Base-by-base conservation (phyloP, 2,329 filamentous ascomycete genomes). In the Diaporthe eres region DNA sequence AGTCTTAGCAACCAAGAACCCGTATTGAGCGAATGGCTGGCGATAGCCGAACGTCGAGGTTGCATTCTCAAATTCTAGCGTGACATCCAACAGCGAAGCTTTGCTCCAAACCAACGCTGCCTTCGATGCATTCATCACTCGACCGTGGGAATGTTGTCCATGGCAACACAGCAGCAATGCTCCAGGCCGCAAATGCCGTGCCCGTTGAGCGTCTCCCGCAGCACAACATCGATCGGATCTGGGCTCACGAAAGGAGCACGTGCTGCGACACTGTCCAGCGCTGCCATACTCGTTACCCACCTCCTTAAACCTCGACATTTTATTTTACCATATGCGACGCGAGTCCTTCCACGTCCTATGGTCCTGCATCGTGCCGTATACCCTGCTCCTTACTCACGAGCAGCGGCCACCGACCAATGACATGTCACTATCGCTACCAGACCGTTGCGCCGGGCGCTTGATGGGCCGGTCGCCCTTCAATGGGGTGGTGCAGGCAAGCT, bases 361-460 rank as follows among this genome's bases (percentile, higher is more conserved):
- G 47, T 31, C n/a, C 42, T 28, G 65, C 31, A 19, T 53, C 22
- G 31, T 53, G 49, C 28, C 47, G 22, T 17, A 25, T 10, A 61
- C 57, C 57, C 71, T 74, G 71, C 49, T 49, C 57, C 34, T 60
- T 57, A 65, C 49, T 22, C 75, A 71, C 47, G 34, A 42, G 39
- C 39, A 55, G 55, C 44, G 37, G 42, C 13, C 34, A 15, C n/a
- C 39, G 60, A n/a, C 72, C 63, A 76, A 70, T 65, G 34, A 34
- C 28, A 58, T 42, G 22, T 37, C 19, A n/a, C 17, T 19, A 37
- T 15, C 49, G 28, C 57, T 71, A 44, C 61, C 68, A 72, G 53
- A 61, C 67, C 75, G 53, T 72, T 77, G 75, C 60, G 68, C 70
- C 65, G 60, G 75, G 72, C 75, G 68, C 68, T 58, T 55, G 72